These are phyloP conservation scores for Vachellia pachyceras DNA, from an alignment of 306 rosid genomes.

Conservation along the genomic window DNA sequence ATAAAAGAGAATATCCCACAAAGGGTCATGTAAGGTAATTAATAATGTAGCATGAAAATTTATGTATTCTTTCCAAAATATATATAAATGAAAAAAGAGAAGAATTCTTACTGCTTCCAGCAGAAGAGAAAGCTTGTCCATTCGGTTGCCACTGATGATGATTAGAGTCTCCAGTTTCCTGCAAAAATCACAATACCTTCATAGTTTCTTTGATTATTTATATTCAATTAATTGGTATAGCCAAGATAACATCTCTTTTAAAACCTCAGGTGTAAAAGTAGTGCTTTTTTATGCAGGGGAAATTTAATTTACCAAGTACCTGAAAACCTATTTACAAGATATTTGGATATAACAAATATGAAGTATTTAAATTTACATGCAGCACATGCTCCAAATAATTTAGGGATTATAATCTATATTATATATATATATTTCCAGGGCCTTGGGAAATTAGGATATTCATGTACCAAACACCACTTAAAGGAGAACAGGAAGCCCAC, in stretches of 20 bases:
- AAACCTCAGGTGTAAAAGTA: background rate
- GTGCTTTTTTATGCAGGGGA: background rate
- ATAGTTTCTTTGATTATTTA: constrained; percentile 6
- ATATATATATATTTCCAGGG: background rate
- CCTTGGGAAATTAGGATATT: background rate
- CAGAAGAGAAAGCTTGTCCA: constrained; percentile 74
- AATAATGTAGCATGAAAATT: constrained; percentile 15
- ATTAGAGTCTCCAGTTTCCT: constrained; percentile 72
- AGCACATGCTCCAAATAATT: background rate
- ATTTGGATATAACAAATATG: background rate
- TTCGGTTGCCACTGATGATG: constrained; percentile 59
- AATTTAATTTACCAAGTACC: background rate
- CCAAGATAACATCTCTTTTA: constrained; percentile 19
- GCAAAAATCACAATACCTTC: constrained; percentile 38
- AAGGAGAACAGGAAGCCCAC: background rate
- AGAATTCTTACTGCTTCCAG: constrained; percentile 72
- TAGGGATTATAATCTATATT: background rate
- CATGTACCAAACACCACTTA: background rate
- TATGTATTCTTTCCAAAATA: background rate
- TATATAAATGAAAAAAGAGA: background rate
- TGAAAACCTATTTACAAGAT: background rate
- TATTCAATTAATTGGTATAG: background rate
- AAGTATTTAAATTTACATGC: background rate
- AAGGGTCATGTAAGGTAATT: constrained; percentile 23
- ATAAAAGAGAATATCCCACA: constrained; percentile 18